Conservation (phyloP, 202 grass and related monocot species). For the Bolboschoenoplectus hybrid region DNA sequence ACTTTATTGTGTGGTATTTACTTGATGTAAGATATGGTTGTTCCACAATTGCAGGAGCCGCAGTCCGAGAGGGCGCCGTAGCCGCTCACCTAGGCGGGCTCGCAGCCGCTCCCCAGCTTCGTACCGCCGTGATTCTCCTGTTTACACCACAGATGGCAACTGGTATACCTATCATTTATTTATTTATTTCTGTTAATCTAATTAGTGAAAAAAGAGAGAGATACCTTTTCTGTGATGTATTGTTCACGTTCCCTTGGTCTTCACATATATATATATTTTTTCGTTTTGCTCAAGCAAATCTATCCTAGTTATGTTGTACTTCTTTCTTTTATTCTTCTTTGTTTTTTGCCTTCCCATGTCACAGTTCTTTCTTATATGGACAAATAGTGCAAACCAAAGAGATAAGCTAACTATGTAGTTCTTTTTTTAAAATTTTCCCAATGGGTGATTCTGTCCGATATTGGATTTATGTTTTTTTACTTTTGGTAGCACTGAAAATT, state of each 20-base stretch:
- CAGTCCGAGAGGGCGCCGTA: conserved; percentile 3
- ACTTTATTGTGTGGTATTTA: background rate
- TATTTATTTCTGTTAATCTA: background rate
- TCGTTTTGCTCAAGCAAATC: background rate
- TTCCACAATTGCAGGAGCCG: conserved; percentile 4
- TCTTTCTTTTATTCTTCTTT: background rate
- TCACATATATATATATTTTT: background rate
- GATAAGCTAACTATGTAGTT: background rate
- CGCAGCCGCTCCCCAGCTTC: background rate
- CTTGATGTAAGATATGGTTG: background rate
- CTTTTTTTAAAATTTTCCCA: too few species aligned
- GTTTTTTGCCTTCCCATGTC: background rate
- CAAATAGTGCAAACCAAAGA: background rate
- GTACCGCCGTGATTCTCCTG: conserved; percentile 23
- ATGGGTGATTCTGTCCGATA: too few species aligned
- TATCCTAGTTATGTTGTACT: background rate
- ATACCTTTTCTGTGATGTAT: background rate
- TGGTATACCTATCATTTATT: background rate
- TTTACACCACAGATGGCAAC: conserved; percentile 17
- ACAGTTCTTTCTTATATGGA: background rate
- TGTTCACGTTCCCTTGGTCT: background rate
- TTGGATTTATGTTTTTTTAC: background rate
- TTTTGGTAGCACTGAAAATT: background rate
- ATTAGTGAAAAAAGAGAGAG: background rate
- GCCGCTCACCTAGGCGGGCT: background rate